Evolutionary conservation across 1,139 yeast species (phyloP).

Genomic region (Oligophagozyma castellii): DNA sequence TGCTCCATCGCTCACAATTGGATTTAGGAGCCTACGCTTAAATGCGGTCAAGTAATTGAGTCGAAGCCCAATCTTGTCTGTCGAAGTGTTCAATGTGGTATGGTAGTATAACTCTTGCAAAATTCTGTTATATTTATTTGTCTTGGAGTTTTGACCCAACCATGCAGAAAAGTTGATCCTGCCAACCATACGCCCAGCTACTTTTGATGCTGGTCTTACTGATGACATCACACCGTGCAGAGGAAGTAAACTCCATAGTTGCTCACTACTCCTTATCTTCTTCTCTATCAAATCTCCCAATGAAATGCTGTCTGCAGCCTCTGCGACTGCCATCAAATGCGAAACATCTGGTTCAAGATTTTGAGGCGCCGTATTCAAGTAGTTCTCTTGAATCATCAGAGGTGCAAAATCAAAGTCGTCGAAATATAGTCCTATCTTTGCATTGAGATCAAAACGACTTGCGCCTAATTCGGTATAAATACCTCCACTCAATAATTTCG

Average conservation of each 20-base stretch:
- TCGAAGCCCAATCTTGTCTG: conserved; percentile 64
- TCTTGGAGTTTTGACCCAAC: conserved; percentile 86
- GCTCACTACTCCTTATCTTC: conserved; percentile 79
- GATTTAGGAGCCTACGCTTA: conserved; percentile 39
- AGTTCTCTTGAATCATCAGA: conserved; percentile 91
- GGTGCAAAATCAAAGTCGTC: conserved; percentile 94
- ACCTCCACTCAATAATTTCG: conserved; percentile 51
- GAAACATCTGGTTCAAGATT: conserved; percentile 28
- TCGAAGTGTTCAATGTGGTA: conserved; percentile 64
- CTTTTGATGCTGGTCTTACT: conserved; percentile 62
- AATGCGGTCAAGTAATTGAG: conserved; percentile 63
- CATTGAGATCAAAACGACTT: conserved; percentile 48
- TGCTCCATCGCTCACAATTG: conserved; percentile 38
- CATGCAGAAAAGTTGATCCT: conserved; percentile 72
- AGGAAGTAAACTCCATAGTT: conserved; percentile 92
- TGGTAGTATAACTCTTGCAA: conserved; percentile 85
- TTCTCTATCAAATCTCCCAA: conserved; percentile 70
- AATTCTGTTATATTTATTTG: conserved; percentile 61
- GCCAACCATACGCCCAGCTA: conserved; percentile 59
- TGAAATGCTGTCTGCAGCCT: conserved; percentile 79
- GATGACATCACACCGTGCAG: conserved; percentile 83
- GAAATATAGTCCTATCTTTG: conserved; percentile 79
- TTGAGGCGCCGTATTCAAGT: conserved; percentile 49
- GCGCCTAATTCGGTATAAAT: conserved; percentile 38
- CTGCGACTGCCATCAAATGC: conserved; percentile 51